These are phyloP conservation scores for Cladosporium phlei DNA, from an alignment of 2,329 filamentous ascomycete genomes.

Conservation along the genomic window DNA sequence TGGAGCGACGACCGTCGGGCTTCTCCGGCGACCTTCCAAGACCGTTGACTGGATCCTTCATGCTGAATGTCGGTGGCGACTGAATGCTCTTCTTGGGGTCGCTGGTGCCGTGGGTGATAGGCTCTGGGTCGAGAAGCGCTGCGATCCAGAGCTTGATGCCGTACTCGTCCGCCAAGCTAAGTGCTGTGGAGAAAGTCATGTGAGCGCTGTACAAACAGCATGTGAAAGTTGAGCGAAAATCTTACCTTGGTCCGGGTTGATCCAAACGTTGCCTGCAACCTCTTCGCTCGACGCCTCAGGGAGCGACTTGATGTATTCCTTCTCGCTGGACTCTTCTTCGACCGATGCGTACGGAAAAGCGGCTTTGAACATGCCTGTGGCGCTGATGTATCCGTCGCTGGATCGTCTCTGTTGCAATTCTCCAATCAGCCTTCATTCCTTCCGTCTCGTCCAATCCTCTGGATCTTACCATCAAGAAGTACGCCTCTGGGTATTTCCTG, in stretches of 20 bases:
- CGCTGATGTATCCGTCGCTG: constrained; percentile 76
- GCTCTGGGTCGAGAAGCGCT: constrained; percentile 83
- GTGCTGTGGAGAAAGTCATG: constrained; percentile 49
- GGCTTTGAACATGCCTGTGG: constrained; percentile 89
- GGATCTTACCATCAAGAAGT: constrained; percentile 89
- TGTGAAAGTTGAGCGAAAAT: constrained; percentile 20
- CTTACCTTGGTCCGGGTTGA: constrained; percentile 68
- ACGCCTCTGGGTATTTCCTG: constrained; percentile 69
- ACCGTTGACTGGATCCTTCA: constrained; percentile 28
- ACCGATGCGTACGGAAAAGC: constrained; percentile 68
- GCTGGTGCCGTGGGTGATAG: constrained; percentile 63
- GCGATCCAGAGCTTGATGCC: constrained; percentile 80
- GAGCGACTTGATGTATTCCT: constrained; percentile 78
- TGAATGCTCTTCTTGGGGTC: constrained; percentile 63
- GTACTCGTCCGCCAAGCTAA: constrained; percentile 82
- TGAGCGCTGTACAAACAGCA: constrained; percentile 19
- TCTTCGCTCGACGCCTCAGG: constrained; percentile 80
- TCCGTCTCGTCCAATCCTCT: constrained; percentile 1
- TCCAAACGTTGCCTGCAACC: constrained; percentile 95
- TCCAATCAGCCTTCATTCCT: too few relatives aligned
- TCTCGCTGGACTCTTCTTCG: constrained; percentile 69
- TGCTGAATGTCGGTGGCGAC: constrained; percentile 71
- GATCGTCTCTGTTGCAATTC: constrained; percentile 60
- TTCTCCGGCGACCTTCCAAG: constrained; percentile 24
- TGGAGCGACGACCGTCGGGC: constrained; percentile 21